Percentiles rank a stretch among this genome's conserved stretches.
Evolutionary conservation across 2,329 filamentous ascomycete genomes (phyloP).

Genomic region (Annulohypoxylon truncatum): DNA sequence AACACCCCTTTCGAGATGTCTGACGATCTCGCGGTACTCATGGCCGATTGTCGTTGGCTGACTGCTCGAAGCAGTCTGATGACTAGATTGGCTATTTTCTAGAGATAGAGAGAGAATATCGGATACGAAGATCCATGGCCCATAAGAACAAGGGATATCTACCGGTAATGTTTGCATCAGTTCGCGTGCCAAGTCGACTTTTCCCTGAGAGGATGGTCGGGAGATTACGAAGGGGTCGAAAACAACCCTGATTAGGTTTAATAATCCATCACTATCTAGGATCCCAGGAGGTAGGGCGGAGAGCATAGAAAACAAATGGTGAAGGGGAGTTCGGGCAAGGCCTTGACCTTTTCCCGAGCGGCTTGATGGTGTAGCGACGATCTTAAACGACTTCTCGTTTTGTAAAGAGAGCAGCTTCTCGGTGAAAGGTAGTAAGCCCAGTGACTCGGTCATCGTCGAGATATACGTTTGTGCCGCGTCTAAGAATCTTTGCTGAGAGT

Average conservation of each 20-base stretch:
- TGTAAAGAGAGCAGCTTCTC: constrained; percentile 68
- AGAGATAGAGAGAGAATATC: constrained; percentile 59
- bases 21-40: constrained; percentile 76
- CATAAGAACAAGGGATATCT: constrained; percentile 59
- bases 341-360: constrained; percentile 64
- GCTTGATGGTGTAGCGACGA: constrained; percentile 74
- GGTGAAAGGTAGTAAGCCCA: constrained; percentile 71
- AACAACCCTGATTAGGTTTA: constrained; percentile 60
- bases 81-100: constrained; percentile 54
- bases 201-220: constrained; percentile 57
- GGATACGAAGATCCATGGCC: constrained; percentile 64
- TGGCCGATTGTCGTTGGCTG: constrained; percentile 67
- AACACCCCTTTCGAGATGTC: constrained; percentile 73
- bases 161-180: constrained; percentile 62
- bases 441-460: constrained; percentile 59
- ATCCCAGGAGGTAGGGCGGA: constrained; percentile 61
- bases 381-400: constrained; percentile 66
- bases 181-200: constrained; percentile 61
- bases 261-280: constrained; percentile 59
- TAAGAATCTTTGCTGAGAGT: constrained; percentile 63
- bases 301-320: constrained; percentile 73
- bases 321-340: constrained; percentile 68
- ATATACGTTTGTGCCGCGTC: constrained; percentile 65
- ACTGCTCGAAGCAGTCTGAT: constrained; percentile 53
- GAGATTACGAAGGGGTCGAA: constrained; percentile 69